Conservation (phyloP, 352 stramenopile genomes). For the Lagenidium sp. region DNA sequence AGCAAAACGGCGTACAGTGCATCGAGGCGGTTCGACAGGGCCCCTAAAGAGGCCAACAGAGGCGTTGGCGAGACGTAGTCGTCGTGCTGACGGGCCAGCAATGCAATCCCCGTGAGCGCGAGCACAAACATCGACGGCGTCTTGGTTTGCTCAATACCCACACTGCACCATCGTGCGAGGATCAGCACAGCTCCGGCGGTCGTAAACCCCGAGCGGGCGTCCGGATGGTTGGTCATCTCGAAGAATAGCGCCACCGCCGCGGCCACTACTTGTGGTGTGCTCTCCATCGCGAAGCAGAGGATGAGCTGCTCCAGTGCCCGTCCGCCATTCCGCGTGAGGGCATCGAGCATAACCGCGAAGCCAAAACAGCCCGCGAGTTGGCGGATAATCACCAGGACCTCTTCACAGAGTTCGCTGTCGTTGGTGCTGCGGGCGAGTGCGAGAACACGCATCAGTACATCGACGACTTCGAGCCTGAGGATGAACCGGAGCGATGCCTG, state of each 20-base stretch:
- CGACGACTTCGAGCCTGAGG: conserved; percentile 7
- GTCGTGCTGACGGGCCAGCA: conserved; percentile 37
- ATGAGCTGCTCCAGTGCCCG: conserved; percentile 37
- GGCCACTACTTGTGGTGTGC: conserved; percentile 17
- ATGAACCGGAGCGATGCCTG: conserved; percentile 4
- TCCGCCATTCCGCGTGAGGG: conserved; percentile 41
- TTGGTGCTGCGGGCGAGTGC: conserved; percentile 1
- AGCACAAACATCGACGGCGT: conserved; percentile 25
- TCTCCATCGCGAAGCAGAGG: conserved; percentile 25
- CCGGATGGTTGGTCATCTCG: conserved; percentile 35
- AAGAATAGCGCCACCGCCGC: conserved; percentile 45
- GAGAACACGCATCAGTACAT: conserved; percentile 10
- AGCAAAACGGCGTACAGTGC: conserved; percentile 38
- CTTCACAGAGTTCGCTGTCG: conserved; percentile 17
- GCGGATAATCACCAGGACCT: conserved; percentile 29
- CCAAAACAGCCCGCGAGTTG: conserved; percentile 32
- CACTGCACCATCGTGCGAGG: conserved; percentile 33
- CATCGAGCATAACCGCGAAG: conserved; percentile 42
- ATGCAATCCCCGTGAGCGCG: conserved; percentile 32
- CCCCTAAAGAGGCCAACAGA: conserved; percentile 22
- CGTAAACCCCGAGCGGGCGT: conserved; percentile 52
- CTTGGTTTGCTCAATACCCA: conserved; percentile 16
- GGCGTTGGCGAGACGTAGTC: not conserved
- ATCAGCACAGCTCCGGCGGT: conserved; percentile 43
- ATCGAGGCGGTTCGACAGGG: conserved; percentile 22